Conservation (phyloP, 1,284 basidiomycete genomes). For the Trichosporon sp. region DNA sequence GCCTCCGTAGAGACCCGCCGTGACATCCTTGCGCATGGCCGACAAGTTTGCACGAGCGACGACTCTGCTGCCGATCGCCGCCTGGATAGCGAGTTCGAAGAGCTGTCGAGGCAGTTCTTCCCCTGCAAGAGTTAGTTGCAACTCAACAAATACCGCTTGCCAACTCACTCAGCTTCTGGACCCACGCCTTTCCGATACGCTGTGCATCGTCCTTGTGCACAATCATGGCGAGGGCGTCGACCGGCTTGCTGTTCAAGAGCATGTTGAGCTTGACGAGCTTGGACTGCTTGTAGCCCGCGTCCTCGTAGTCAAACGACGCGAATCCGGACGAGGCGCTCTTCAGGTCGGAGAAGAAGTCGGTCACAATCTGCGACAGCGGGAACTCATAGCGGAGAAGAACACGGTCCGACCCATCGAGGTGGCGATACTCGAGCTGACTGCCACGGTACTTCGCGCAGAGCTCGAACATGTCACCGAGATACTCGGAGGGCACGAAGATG, state of each 20-base stretch:
- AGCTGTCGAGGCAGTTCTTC: slow-evolving; percentile 87
- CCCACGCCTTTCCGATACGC: slow-evolving; percentile 71
- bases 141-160: too few relatives aligned
- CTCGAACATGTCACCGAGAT: slow-evolving; percentile 87
- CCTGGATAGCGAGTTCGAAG: slow-evolving; percentile 91
- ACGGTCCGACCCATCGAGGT: slow-evolving; percentile 62
- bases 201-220: slow-evolving; percentile 68
- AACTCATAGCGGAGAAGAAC: slow-evolving; percentile 73
- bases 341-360: slow-evolving; percentile 85
- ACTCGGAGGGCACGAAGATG: slow-evolving; percentile 67
- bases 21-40: slow-evolving; percentile 88
- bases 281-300: slow-evolving; percentile 75
- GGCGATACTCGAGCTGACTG: slow-evolving; percentile 70
- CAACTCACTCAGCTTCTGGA: slow-evolving; percentile 77
- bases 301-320: slow-evolving; percentile 91
- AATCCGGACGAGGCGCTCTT: slow-evolving; percentile 81
- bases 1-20: slow-evolving; percentile 89
- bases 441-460: slow-evolving; percentile 75
- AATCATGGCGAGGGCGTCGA: slow-evolving; percentile 87
- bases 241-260: slow-evolving; percentile 75
- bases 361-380: slow-evolving; percentile 82
- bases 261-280: slow-evolving; percentile 85
- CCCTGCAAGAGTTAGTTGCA: slow-evolving; percentile 53
- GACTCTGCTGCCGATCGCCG: slow-evolving; percentile 68
- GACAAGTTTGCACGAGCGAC: slow-evolving; percentile 83